Evolutionary conservation across 1,284 basidiomycete genomes (phyloP).

Genomic region (Polyporus tsugae): DNA sequence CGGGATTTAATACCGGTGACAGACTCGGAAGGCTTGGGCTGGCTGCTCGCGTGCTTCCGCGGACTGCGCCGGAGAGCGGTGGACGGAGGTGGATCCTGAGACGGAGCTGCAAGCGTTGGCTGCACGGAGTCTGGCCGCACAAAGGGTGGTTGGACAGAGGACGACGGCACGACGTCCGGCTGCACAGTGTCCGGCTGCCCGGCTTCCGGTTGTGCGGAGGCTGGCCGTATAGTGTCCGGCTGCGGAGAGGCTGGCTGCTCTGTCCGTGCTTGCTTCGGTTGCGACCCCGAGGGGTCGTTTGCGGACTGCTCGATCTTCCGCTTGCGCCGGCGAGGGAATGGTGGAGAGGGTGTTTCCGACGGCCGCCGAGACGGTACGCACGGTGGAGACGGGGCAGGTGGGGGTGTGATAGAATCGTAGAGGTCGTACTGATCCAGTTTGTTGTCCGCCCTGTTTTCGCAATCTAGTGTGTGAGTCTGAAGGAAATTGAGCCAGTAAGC

Average conservation of each 20-base stretch:
- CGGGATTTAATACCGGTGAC: neutral
- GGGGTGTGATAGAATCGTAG: neutral
- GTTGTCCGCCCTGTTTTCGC: neutral
- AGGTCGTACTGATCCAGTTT: neutral
- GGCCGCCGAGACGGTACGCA: neutral
- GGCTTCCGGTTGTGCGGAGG: neutral
- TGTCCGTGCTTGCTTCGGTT: neutral
- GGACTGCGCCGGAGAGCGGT: neutral
- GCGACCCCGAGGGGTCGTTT: neutral
- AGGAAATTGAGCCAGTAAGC: conserved; percentile 16
- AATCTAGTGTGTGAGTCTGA: neutral
- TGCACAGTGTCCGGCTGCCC: neutral
- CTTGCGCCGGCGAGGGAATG: neutral
- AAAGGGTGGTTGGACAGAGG: too few relatives aligned
- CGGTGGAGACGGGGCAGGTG: neutral
- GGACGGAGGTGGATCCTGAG: neutral
- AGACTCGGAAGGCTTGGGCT: neutral
- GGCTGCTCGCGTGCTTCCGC: neutral
- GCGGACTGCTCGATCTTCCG: neutral
- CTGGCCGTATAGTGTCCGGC: neutral
- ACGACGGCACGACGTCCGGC: neutral
- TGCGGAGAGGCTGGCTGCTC: neutral
- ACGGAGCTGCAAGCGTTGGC: neutral
- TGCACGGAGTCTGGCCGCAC: too few relatives aligned
- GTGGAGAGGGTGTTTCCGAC: neutral